phyloP scores from a whole-genome alignment of 139 green algal genomes.

The Zygnema circumcarinatum region DNA sequence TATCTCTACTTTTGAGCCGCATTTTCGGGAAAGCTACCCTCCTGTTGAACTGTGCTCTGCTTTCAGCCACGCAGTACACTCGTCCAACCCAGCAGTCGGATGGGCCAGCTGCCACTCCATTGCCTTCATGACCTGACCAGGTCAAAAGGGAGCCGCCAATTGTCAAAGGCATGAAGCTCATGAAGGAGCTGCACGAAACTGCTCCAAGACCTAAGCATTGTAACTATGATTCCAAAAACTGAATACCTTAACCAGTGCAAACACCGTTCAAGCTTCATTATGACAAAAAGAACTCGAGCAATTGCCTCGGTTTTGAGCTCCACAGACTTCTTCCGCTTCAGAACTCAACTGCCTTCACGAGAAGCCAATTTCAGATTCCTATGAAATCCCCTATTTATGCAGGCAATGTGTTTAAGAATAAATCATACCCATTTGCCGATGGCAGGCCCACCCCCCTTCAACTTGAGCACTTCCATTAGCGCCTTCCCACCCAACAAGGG shows the following conservation, averaged over 20 bases:
- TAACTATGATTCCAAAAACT: background rate
- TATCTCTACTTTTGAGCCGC: too few relatives aligned
- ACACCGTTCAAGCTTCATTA: too few relatives aligned
- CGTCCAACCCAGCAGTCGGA: background rate
- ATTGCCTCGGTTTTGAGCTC: too few relatives aligned
- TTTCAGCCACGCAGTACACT: background rate
- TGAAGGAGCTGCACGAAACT: too few relatives aligned
- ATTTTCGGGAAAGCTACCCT: too few relatives aligned
- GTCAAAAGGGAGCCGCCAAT: background rate
- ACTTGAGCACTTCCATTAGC: constrained; percentile 24
- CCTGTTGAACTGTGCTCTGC: too few relatives aligned
- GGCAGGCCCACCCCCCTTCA: constrained; percentile 12
- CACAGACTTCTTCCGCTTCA: too few relatives aligned
- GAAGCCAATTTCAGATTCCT: too few relatives aligned
- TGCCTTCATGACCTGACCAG: background rate
- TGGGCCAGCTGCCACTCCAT: constrained; percentile 24
- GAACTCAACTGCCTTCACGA: too few relatives aligned
- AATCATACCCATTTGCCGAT: constrained; percentile 26
- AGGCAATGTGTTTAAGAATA: background rate
- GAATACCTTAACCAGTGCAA: background rate
- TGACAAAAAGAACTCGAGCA: too few relatives aligned
- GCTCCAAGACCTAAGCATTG: background rate
- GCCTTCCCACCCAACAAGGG: constrained; percentile 40
- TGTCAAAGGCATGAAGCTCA: background rate
- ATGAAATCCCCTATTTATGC: too few relatives aligned